Conservation (phyloP, 2,329 filamentous ascomycete species). For the Chaetomium sp. region DNA sequence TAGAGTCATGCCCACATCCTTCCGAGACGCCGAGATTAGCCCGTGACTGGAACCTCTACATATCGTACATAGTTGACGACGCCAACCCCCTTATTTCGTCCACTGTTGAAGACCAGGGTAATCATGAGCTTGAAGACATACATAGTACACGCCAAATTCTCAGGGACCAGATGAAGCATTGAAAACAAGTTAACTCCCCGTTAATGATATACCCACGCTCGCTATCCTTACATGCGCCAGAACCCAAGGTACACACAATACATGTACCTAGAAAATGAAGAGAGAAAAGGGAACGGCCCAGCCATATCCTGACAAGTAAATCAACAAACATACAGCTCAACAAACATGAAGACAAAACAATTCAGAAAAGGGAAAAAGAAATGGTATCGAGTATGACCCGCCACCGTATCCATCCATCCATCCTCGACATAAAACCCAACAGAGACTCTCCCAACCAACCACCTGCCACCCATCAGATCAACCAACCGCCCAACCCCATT, state of each 20-base stretch:
- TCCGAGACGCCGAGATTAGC: too few species aligned
- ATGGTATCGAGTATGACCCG: too few species aligned
- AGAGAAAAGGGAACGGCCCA: background rate
- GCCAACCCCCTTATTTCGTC: too few species aligned
- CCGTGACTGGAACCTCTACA: too few species aligned
- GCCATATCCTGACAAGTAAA: background rate
- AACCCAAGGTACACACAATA: background rate
- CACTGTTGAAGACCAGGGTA: too few species aligned
- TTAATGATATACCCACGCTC: background rate
- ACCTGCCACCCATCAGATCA: background rate
- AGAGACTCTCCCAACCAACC: background rate
- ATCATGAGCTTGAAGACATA: too few species aligned
- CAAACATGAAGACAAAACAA: background rate
- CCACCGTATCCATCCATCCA: too few species aligned
- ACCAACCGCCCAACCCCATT: background rate
- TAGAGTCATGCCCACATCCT: too few species aligned
- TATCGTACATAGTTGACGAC: too few species aligned
- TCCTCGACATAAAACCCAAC: background rate
- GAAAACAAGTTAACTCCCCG: background rate
- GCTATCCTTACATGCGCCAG: slow-evolving; percentile 1
- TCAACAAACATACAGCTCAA: background rate
- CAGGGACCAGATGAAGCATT: background rate
- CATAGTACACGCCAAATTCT: too few species aligned
- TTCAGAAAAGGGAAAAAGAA: too few species aligned
- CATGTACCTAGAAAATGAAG: too few species aligned